Evolutionary conservation across 495 filamentous ascomycete genomes (phyloP).

Genomic region (Neurospora tetrasperma): DNA sequence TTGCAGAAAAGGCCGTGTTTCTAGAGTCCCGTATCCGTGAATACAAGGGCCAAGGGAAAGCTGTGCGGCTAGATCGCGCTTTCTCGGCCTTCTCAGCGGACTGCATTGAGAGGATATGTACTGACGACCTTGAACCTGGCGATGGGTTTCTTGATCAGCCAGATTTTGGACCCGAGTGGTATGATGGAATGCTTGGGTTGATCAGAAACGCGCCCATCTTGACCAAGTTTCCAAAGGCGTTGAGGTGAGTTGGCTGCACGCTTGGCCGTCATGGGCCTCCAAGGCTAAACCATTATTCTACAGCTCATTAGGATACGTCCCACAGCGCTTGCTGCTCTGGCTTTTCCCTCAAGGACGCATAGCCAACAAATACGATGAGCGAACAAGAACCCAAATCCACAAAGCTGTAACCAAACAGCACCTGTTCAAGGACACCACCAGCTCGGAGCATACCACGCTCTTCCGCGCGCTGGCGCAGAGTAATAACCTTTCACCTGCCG

Average conservation of each 20-base stretch:
- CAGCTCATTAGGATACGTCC: neutral
- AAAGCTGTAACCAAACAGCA: constrained; percentile 1
- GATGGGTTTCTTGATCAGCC: constrained; percentile 5
- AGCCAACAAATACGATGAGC: neutral
- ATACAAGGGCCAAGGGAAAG: constrained; percentile 3
- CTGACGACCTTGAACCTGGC: neutral
- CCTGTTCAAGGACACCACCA: neutral
- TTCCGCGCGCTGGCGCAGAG: constrained; percentile 21
- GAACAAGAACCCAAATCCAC: constrained; percentile 5
- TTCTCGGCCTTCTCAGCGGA: constrained; percentile 11
- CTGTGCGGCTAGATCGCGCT: constrained; percentile 22
- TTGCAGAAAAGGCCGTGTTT: neutral
- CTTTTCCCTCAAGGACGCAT: constrained; percentile 9
- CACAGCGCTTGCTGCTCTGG: constrained; percentile 7
- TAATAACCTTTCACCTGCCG: constrained; percentile 21
- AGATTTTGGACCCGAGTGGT: constrained; percentile 8
- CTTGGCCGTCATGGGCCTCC: neutral
- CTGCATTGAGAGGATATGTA: constrained; percentile 6
- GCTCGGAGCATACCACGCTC: constrained; percentile 2
- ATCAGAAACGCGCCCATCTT: constrained; percentile 11
- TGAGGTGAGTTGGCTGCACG: constrained; percentile 5
- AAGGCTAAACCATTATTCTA: neutral
- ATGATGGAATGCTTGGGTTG: constrained; percentile 7
- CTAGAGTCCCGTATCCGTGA: neutral
- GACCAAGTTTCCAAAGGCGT: constrained; percentile 10